Conservation (phyloP, 495 filamentous ascomycete genomes). For the Evansstolkia leycettana region DNA sequence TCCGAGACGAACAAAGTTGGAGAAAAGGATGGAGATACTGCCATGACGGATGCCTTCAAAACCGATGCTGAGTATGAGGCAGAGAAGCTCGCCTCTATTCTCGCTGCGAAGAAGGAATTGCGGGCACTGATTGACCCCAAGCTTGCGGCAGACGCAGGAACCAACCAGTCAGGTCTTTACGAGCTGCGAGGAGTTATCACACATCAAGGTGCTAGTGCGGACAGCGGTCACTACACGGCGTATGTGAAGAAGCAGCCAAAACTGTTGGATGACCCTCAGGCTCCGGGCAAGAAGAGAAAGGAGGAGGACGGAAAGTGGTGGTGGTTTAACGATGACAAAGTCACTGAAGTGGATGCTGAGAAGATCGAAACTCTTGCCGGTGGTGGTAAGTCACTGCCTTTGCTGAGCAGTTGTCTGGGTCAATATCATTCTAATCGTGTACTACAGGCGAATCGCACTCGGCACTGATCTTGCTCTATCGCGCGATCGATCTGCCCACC, state of each 20-base stretch:
- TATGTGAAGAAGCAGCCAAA: conserved; percentile 85
- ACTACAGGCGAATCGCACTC: conserved; percentile 73
- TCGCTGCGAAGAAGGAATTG: conserved; percentile 73
- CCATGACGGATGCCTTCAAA: conserved; percentile 72
- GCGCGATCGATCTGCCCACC: conserved; percentile 58
- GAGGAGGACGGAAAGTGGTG: conserved; percentile 93
- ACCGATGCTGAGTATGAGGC: conserved; percentile 86
- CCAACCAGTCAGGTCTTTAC: conserved; percentile 87
- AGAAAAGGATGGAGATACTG: conserved; percentile 51
- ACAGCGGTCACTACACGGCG: conserved; percentile 94
- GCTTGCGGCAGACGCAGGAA: conserved; percentile 60
- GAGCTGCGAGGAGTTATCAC: conserved; percentile 90
- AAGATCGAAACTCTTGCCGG: conserved; percentile 85
- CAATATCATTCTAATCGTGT: conserved; percentile 8
- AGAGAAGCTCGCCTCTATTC: conserved; percentile 60
- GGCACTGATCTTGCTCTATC: conserved; percentile 84
- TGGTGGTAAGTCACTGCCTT: conserved; percentile 49
- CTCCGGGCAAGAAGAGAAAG: conserved; percentile 47
- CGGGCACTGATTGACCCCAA: conserved; percentile 59
- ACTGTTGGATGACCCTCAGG: conserved; percentile 41
- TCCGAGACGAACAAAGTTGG: conserved; percentile 33
- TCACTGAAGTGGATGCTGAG: conserved; percentile 79
- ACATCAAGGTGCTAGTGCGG: conserved; percentile 93
- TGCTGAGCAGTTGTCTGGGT: not conserved
- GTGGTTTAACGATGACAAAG: conserved; percentile 99